These are phyloP conservation scores for Globisporangium rhizosaccharum DNA, from an alignment of 352 stramenopile genomes.

Conservation along the genomic window DNA sequence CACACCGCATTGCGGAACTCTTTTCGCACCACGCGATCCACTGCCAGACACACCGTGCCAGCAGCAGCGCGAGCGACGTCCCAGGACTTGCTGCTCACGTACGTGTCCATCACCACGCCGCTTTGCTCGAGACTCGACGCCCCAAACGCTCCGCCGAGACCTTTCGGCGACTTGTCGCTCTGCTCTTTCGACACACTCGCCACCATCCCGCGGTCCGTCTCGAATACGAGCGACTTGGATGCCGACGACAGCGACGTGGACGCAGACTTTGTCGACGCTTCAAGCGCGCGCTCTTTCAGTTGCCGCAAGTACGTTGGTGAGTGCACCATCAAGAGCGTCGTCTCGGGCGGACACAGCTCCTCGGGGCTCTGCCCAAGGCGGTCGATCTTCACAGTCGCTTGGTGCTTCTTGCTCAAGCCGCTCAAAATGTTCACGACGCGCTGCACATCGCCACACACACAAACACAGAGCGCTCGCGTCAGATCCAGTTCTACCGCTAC, in stretches of 20 bases:
- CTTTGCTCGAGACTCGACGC: constrained; percentile 60
- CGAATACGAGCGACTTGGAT: constrained; percentile 61
- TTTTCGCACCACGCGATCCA: constrained; percentile 76
- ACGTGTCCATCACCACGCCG: constrained; percentile 74
- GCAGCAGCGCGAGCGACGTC: constrained; percentile 75
- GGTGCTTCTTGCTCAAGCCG: constrained; percentile 56
- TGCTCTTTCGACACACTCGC: constrained; percentile 31
- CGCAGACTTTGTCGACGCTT: constrained; percentile 38
- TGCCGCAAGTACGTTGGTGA: constrained; percentile 76
- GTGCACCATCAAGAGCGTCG: constrained; percentile 75
- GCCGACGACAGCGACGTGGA: constrained; percentile 21
- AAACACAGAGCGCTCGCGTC: not conserved
- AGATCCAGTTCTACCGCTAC: not conserved
- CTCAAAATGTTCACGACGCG: constrained; percentile 65
- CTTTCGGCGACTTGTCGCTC: constrained; percentile 33
- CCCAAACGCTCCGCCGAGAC: constrained; percentile 65
- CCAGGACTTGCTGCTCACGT: constrained; percentile 83
- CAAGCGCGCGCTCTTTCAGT: constrained; percentile 55
- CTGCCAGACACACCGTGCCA: constrained; percentile 71
- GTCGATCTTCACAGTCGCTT: constrained; percentile 65
- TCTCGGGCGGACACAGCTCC: constrained; percentile 68
- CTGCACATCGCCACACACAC: constrained; percentile 18
- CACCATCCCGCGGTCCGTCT: constrained; percentile 64
- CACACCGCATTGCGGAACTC: constrained; percentile 82
- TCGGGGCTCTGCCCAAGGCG: constrained; percentile 59